A percentile compares a stretch with the other conserved stretches of the same genome.
Evolutionary conservation across 2,329 filamentous ascomycete species (phyloP).

Genomic region (Shiraia sp.): DNA sequence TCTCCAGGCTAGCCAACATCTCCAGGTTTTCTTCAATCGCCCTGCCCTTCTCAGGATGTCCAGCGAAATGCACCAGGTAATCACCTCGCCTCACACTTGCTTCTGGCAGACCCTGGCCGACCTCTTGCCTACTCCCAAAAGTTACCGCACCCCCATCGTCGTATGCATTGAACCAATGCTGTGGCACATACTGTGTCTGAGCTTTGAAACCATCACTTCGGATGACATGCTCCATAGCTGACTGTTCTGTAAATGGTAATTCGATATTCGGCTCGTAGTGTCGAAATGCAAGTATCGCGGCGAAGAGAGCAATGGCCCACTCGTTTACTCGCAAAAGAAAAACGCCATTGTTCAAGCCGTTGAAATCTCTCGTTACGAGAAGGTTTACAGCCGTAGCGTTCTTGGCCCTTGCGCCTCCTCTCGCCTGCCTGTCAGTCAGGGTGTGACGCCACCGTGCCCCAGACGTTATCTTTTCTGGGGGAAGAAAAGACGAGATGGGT

Average conservation of each 20-base stretch:
- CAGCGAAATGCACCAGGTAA: constrained; percentile 51
- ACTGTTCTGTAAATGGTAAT: constrained; percentile 47
- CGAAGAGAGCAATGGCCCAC: constrained; percentile 48
- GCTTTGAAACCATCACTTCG: constrained; percentile 37
- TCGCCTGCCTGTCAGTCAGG: not conserved
- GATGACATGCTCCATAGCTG: constrained; percentile 47
- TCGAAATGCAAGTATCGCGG: constrained; percentile 44
- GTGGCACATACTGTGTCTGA: constrained; percentile 43
- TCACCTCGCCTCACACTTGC: constrained; percentile 47
- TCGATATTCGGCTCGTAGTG: constrained; percentile 43
- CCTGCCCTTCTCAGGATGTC: constrained; percentile 37
- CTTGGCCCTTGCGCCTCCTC: not conserved
- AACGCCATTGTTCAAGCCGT: constrained; percentile 51
- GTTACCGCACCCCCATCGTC: constrained; percentile 30
- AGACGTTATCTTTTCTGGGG: constrained; percentile 21
- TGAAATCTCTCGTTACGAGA: constrained; percentile 45
- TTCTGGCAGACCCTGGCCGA: constrained; percentile 37
- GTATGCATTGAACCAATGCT: constrained; percentile 52
- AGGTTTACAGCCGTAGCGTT: constrained; percentile 31
- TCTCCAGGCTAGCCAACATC: constrained; percentile 15
- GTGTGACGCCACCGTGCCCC: constrained; percentile 17
- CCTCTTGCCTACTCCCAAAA: constrained; percentile 28
- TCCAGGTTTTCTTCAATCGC: constrained; percentile 43
- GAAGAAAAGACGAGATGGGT: constrained; percentile 47
- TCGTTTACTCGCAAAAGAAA: constrained; percentile 47